A percentile compares a stretch with the other conserved stretches of the same genome.
phyloP scores from a whole-genome alignment of 2,329 filamentous ascomycete species.

The Emergomyces orientalis region DNA sequence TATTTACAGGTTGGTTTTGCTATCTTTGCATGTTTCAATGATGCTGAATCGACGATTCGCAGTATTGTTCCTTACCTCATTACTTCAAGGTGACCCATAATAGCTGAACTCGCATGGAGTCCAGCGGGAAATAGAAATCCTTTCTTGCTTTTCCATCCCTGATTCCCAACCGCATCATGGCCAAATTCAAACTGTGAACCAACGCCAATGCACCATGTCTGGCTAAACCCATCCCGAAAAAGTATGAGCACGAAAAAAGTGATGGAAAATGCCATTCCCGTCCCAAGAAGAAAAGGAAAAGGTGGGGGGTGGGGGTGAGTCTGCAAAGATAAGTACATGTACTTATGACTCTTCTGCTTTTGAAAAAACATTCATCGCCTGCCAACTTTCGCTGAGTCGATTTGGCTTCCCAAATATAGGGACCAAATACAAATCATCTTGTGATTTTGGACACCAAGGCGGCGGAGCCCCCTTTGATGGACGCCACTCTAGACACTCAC shows the following conservation, averaged over 20 bases:
- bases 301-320: too few species aligned
- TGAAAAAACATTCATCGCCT: neutral
- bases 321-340: neutral
- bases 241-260: neutral
- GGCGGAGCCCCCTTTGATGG: neutral
- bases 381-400: neutral
- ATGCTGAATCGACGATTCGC: neutral
- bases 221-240: neutral
- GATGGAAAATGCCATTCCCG: neutral
- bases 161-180: neutral
- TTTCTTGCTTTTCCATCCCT: neutral
- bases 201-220: neutral
- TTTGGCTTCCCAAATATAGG: neutral
- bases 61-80: neutral
- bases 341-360: too few species aligned
- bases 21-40: neutral
- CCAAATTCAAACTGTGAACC: neutral
- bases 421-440: neutral
- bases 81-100: neutral
- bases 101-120: neutral
- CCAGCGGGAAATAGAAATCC: neutral
- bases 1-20: too few species aligned
- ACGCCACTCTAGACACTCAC: neutral
- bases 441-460: neutral
- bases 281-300: neutral